Evolutionary conservation across 805 yeast genomes (phyloP).

Genomic region (Saccharomycopsis fibuligera): DNA sequence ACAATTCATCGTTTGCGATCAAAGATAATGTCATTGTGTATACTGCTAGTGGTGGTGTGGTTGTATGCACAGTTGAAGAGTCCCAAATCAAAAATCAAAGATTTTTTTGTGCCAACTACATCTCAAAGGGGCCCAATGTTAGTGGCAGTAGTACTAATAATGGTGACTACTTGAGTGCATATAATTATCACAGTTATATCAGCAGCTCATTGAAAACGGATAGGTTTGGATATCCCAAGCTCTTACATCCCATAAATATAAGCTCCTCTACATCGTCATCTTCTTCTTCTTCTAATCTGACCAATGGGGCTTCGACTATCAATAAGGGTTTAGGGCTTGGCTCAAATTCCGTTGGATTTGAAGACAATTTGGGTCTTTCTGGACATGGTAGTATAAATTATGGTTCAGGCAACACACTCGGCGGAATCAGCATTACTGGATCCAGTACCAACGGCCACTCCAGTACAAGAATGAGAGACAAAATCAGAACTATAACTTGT

Average conservation of each 20-base stretch:
- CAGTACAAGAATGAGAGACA: neutral
- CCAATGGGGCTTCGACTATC: too few species aligned
- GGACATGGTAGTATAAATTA: too few species aligned
- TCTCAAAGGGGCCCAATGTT: neutral
- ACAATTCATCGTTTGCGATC: neutral
- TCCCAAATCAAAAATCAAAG: neutral
- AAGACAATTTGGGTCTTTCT: too few species aligned
- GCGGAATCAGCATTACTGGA: neutral
- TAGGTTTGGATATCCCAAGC: constrained; percentile 1
- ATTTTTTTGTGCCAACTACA: constrained; percentile 6
- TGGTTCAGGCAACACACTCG: neutral
- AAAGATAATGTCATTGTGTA: neutral
- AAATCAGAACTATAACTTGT: constrained; percentile 42
- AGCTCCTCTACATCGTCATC: neutral
- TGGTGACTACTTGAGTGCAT: too few species aligned
- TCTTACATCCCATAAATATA: constrained; percentile 1
- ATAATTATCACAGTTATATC: too few species aligned
- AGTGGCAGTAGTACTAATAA: neutral
- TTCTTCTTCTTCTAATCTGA: too few species aligned
- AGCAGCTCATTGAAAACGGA: too few species aligned
- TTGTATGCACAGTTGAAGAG: constrained; percentile 1
- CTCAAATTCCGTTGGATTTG: too few species aligned
- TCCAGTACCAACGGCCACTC: neutral
- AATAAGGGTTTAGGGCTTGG: too few species aligned
- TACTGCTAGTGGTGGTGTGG: constrained; percentile 8